Evolutionary conservation across 345 rosid species (phyloP).

Genomic region (Nasturtium officinale): DNA sequence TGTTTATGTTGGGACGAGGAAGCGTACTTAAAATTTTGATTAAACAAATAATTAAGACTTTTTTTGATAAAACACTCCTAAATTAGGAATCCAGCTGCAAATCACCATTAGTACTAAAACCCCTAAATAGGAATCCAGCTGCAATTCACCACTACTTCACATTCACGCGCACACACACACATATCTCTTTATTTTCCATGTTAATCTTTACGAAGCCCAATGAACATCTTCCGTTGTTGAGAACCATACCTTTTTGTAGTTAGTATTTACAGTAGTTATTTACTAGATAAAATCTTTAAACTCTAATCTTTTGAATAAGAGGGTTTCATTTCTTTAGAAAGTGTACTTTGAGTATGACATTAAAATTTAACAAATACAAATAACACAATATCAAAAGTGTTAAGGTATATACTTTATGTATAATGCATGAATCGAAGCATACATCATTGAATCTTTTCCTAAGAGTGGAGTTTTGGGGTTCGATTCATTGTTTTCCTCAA

Average conservation of each 20-base stretch:
- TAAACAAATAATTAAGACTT: slow-evolving; percentile 35
- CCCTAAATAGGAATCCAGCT: slow-evolving; percentile 34
- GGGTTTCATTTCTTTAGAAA: neutral
- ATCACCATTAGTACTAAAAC: slow-evolving; percentile 4
- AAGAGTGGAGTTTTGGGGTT: neutral
- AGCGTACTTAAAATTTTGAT: slow-evolving; percentile 33
- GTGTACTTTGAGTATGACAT: neutral
- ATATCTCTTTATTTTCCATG: slow-evolving; percentile 21
- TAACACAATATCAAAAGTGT: neutral
- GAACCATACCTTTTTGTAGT: neutral
- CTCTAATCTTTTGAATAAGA: neutral
- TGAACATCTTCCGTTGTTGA: slow-evolving; percentile 32
- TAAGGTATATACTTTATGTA: neutral
- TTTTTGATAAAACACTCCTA: neutral
- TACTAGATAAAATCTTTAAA: neutral
- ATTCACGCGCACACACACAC: slow-evolving; percentile 28
- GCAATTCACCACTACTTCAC: slow-evolving; percentile 39
- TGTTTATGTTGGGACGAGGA: slow-evolving; percentile 10
- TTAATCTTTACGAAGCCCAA: slow-evolving; percentile 26
- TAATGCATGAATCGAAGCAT: slow-evolving; percentile 4
- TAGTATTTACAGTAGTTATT: neutral
- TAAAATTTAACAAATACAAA: neutral
- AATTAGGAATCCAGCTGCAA: slow-evolving; percentile 39
- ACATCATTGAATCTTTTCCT: slow-evolving; percentile 5
- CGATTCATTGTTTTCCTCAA: slow-evolving; percentile 32